These are phyloP conservation scores for Aspergillus neoniger DNA, from an alignment of 2,329 filamentous ascomycete species.

Conservation along the genomic window DNA sequence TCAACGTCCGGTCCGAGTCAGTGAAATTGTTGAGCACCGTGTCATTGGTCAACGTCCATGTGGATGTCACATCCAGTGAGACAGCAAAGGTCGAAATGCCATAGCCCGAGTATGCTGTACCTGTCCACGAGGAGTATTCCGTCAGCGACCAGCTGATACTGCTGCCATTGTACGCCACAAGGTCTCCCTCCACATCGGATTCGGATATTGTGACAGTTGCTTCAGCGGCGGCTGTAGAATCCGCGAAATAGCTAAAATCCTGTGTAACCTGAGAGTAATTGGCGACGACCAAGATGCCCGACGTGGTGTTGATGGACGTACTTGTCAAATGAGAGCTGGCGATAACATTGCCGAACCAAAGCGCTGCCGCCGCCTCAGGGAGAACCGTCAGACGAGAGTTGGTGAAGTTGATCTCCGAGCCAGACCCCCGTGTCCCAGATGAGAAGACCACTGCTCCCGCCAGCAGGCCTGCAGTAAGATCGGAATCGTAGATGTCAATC, in stretches of 20 bases:
- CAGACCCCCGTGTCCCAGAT: background rate
- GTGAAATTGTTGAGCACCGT: background rate
- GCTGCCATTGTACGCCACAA: background rate
- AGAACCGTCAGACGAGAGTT: background rate
- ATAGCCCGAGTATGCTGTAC: background rate
- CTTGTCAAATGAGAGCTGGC: background rate
- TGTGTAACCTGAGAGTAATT: background rate
- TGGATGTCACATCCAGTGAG: background rate
- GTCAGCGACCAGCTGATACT: background rate
- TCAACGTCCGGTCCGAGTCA: background rate
- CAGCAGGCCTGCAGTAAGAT: background rate
- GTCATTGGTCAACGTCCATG: background rate
- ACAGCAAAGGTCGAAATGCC: background rate
- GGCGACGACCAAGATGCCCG: background rate
- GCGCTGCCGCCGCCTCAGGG: background rate
- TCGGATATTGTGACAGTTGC: background rate
- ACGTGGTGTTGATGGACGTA: background rate
- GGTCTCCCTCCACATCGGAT: background rate
- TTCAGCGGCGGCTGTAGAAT: background rate
- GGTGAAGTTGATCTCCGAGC: background rate
- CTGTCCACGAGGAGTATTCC: background rate
- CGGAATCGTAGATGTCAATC: background rate
- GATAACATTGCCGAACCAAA: background rate
- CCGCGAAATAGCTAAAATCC: background rate
- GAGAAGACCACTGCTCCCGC: background rate